Base-by-base conservation (phyloP, 176 grass and related monocot species). In the Triticum monococcum region DNA sequence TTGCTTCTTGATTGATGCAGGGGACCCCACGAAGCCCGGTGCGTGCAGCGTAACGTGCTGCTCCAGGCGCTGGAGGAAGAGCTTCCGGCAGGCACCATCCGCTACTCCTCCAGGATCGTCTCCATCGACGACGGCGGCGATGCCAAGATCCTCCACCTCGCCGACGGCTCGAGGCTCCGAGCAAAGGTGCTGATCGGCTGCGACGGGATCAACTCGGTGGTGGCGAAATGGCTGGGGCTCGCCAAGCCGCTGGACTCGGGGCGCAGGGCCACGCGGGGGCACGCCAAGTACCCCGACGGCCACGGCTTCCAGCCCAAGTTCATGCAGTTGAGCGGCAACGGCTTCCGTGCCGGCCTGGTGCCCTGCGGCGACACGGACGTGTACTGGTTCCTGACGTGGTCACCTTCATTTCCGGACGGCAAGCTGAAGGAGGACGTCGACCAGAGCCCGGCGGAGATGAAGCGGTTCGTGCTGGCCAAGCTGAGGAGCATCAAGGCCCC, bases 181-280 rank as follows among this genome's bases (percentile, higher is more conserved):
- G 54, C 77, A 38, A 62, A 79, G 77, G 75, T 79, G 36, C 50
- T 86, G 65, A 79, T 86, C 35, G 84, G 76, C 0, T 86, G 84
- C 24, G 84, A 86, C 8, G 84, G 84, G 24, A 60, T 68, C 2
- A 70, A 86, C 50, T 86, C 84, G 0, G 76, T 62, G 76, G 84
- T 79, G 50, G 76, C 84, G 0, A 71, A 17, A 30, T 79, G 77
- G 23, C 75, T 86, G 0, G 76, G 76, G 0, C 84, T 86, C 54
- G 32, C 77, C 12, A 62, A 40, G 56, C 56, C 32, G 22, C 14
- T 7, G 0, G 56, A 79, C 22, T 79, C 77, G 0, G 77, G 77
- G 20, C 54, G 56, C 12, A 24, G 3, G 1, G 31, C 77, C 22
- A 62, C 77, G 20, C 54, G 77, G 5, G 77, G 77, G 18, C 31